Evolutionary conservation across 1,284 basidiomycete species (phyloP), one percentile per base, ranked within the genome.

Genomic region (Fomitopsis pinicola): DNA sequence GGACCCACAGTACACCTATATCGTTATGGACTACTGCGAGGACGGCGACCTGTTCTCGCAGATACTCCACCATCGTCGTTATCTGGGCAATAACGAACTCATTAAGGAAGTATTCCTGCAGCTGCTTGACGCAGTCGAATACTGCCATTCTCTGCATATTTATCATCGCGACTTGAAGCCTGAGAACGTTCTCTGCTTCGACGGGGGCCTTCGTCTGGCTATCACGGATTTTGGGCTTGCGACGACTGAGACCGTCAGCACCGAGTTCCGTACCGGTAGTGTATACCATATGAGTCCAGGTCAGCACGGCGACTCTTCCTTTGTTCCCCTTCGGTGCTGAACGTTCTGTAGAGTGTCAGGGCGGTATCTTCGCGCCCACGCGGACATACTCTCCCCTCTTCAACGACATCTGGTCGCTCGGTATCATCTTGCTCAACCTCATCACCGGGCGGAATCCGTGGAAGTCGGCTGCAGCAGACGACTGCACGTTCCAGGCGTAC

Each of bases 151-250:
- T 50, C 80, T 94, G 62, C 93, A 94, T 75, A 94, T 98, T 73
- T 97, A 92, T 80, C 97, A 98, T 76, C 93, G 97, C 59, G 97
- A 98, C 75, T 81, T 99, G 70, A 99, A 98, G 80, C 97, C 97
- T 30, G 97, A 98, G 79, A 99, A 99, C 77, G 90, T 99, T 67
- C 82, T 99, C 64, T 97, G 95, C 77, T 92, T 80, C 73, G 86
- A 89, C 64, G 82, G 78, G 71, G 95, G 95, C 64, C 82, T 88
- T 67, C 85, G 86, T 64, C 86, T 98, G 62, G 88, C 93, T 65
- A 85, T 99, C 71, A 96, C 96, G 59, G 97, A 99, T 78, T 99
- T 99, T 75, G 97, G 97, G 48, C 86, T 98, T 40, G 97, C 97
- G 15, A 99, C 97, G 1, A 92, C 90, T 42, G 95, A 98, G 66